Conservation (phyloP, 768 basidiomycete genomes). For the Dictyophora rubrovolvata region DNA sequence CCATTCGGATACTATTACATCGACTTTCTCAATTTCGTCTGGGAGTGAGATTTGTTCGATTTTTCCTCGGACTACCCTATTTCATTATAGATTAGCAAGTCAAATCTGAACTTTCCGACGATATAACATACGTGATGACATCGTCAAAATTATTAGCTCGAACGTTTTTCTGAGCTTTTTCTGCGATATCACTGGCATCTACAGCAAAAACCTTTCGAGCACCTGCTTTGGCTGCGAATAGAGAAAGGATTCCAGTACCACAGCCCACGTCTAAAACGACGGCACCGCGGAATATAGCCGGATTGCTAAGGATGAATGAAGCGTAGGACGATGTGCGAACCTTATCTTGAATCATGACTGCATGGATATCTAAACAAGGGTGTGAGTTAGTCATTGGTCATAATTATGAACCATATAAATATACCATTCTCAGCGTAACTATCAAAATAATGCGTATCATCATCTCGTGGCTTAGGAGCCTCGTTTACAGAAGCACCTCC, state of each 20-base stretch:
- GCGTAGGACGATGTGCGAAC: slow-evolving; percentile 91
- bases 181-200: slow-evolving; percentile 78
- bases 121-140: slow-evolving; percentile 43
- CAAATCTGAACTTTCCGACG: too few relatives aligned
- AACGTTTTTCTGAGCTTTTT: slow-evolving; percentile 69
- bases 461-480: slow-evolving; percentile 47
- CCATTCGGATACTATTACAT: slow-evolving; percentile 96
- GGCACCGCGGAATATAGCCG: slow-evolving; percentile 70
- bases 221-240: slow-evolving; percentile 83
- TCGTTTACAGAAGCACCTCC: slow-evolving; percentile 21
- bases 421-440: slow-evolving; percentile 83
- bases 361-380: slow-evolving; percentile 67
- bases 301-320: slow-evolving; percentile 78
- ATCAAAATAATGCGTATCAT: slow-evolving; percentile 90
- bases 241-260: slow-evolving; percentile 85
- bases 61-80: slow-evolving; percentile 77
- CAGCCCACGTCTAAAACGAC: slow-evolving; percentile 93
- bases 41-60: slow-evolving; percentile 81
- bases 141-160: slow-evolving; percentile 62
- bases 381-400: background rate
- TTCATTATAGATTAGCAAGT: slow-evolving; percentile 1
- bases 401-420: slow-evolving; percentile 6
- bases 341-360: slow-evolving; percentile 93
- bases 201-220: slow-evolving; percentile 87
- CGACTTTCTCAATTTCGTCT: slow-evolving; percentile 63